Evolutionary conservation across 352 stramenopile species (phyloP).

Genomic region (Phytophthora foliorum): DNA sequence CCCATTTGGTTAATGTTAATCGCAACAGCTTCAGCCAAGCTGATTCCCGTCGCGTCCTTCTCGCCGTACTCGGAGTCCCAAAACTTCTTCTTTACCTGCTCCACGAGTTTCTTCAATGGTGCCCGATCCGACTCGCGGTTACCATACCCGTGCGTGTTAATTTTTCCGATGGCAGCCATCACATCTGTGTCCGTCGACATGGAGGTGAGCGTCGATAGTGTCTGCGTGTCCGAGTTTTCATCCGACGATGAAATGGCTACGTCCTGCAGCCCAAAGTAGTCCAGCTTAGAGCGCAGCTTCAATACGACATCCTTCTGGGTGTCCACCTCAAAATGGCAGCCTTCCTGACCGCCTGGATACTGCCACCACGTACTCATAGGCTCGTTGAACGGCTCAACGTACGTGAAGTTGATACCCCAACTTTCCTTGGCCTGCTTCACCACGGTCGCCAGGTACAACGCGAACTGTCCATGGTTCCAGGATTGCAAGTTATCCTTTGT

Average conservation of each 20-base stretch:
- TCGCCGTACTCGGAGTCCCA: slow-evolving; percentile 78
- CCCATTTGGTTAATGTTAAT: slow-evolving; percentile 71
- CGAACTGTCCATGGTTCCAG: slow-evolving; percentile 61
- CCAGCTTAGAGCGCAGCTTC: slow-evolving; percentile 48
- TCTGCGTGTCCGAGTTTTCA: slow-evolving; percentile 57
- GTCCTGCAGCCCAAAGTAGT: slow-evolving; percentile 35
- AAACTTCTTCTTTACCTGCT: slow-evolving; percentile 44
- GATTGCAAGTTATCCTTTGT: slow-evolving; percentile 58
- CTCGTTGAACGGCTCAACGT: slow-evolving; percentile 72
- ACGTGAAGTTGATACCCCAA: slow-evolving; percentile 61
- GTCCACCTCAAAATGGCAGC: slow-evolving; percentile 57
- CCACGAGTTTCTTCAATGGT: slow-evolving; percentile 42
- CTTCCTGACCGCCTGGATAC: slow-evolving; percentile 58
- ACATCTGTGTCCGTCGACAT: slow-evolving; percentile 36
- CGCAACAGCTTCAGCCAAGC: slow-evolving; percentile 56
- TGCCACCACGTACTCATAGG: slow-evolving; percentile 61
- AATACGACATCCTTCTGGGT: slow-evolving; percentile 55
- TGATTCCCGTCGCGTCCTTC: slow-evolving; percentile 52
- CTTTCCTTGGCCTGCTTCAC: slow-evolving; percentile 51
- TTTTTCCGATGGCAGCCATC: slow-evolving; percentile 49
- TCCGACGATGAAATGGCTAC: slow-evolving; percentile 56
- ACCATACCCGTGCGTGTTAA: slow-evolving; percentile 71
- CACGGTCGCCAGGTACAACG: slow-evolving; percentile 54
- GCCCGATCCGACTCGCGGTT: slow-evolving; percentile 50
- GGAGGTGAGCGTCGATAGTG: slow-evolving; percentile 44